phyloP scores from a whole-genome alignment of 2,329 filamentous ascomycete genomes.

The Fusarium algeriense region DNA sequence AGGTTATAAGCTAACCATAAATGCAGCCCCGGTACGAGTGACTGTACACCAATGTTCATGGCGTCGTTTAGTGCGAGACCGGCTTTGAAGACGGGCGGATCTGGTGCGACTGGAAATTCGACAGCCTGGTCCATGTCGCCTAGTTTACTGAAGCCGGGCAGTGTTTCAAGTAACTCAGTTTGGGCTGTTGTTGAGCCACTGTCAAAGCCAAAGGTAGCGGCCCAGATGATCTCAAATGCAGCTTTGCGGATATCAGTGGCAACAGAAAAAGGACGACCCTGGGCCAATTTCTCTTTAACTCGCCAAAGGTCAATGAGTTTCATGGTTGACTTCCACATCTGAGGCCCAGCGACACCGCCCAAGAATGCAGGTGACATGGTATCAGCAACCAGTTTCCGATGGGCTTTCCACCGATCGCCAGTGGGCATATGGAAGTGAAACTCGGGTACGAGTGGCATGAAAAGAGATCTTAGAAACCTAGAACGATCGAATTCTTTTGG shows the following conservation, averaged over 20 bases:
- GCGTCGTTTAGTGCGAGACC: neutral
- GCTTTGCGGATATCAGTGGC: neutral
- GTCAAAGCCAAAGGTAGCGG: constrained; percentile 1
- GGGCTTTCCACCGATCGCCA: neutral
- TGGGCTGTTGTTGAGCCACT: neutral
- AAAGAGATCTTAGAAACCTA: neutral
- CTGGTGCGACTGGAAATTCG: neutral
- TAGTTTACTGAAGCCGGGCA: neutral
- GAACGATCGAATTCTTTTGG: constrained; percentile 2
- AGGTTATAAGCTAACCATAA: neutral
- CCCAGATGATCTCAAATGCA: constrained; percentile 3
- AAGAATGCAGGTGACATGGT: constrained; percentile 4
- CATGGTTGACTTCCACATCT: constrained; percentile 6
- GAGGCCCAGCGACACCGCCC: neutral
- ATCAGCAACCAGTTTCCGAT: neutral
- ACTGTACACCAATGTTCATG: neutral
- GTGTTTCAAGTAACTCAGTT: neutral
- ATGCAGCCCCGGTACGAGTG: neutral
- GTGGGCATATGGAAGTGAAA: constrained; percentile 7
- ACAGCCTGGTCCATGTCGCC: neutral
- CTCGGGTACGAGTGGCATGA: constrained; percentile 5
- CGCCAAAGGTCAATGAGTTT: neutral
- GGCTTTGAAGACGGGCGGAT: neutral
- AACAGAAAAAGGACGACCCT: neutral
- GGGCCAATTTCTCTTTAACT: neutral